Conservation (phyloP, 169 alveolate species). For the Plasmodium blacklocki region DNA sequence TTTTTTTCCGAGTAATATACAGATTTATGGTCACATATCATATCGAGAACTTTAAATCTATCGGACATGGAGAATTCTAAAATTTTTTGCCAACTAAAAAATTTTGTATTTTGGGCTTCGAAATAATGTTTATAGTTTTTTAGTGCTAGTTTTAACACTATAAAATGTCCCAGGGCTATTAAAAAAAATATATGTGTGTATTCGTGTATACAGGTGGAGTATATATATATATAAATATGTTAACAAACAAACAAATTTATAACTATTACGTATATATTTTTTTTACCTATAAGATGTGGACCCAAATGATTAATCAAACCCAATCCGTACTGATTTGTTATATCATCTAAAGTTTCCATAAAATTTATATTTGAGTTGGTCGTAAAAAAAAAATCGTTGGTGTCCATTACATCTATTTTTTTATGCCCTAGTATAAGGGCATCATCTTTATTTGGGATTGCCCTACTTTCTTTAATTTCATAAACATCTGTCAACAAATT, state of each 20-base stretch:
- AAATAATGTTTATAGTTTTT: constrained; percentile 23
- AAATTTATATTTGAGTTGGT: neutral
- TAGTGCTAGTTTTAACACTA: constrained; percentile 13
- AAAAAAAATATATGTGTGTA: neutral
- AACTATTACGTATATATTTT: too few species aligned
- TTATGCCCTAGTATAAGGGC: neutral
- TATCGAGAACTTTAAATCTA: constrained; percentile 37
- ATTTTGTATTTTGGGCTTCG: constrained; percentile 4
- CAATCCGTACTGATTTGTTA: constrained; percentile 10
- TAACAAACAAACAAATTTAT: too few species aligned
- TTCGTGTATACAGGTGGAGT: too few species aligned
- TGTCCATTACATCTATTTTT: neutral
- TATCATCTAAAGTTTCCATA: constrained; percentile 11
- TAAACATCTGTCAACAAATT: neutral
- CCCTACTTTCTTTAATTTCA: neutral
- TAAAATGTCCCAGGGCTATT: constrained; percentile 46
- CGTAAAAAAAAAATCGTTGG: constrained; percentile 30
- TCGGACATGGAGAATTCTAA: constrained; percentile 18
- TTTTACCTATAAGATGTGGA: constrained; percentile 14
- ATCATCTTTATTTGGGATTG: too few species aligned
- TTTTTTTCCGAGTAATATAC: neutral
- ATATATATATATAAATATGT: too few species aligned
- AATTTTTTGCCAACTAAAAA: constrained; percentile 62
- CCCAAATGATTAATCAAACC: constrained; percentile 9
- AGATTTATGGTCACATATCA: constrained; percentile 29